Evolutionary conservation across 2,329 filamentous ascomycete genomes (phyloP), one percentile per base, ranked within the genome.

Genomic region (Stachybotrys elegans): DNA sequence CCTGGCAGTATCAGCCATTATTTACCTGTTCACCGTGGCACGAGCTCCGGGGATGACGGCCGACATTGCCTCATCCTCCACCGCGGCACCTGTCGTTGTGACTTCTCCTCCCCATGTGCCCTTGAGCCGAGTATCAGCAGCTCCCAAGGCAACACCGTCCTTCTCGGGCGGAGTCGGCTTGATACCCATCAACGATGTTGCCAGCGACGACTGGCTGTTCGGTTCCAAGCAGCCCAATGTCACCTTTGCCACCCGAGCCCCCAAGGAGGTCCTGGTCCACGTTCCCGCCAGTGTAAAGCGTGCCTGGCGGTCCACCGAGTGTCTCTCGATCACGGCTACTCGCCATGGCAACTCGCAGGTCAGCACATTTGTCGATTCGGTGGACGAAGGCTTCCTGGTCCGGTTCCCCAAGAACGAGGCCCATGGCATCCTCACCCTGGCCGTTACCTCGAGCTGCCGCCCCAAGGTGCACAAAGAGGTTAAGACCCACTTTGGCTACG

Each of bases 391-490:
- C 4, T 69, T 81, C 31, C 52, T 78, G 16, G 67, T 80, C 20
- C 69, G 75, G 46, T 68, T 83, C 22, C 66, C 72, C 4, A 66
- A 64, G 22, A 69, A 70, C 21, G 78, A 84, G 47, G 76, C 78
- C 6, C 64, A 79, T 48, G 81, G 81, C 23, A 59, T 78, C 29
- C 60, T 84, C 41, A 77, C 77, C 43, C 68, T 85, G 36, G 73
- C 75, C 3, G 70, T 85, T 27, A 67, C 74, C 43, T 80, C 80
- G 1, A 78, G 70, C 13, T 77, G 72, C 44, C 76, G 75, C 48
- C 81, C 81, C 20, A 77, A 72, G 58, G 70, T 83, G 49, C 78
- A 78, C 53, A 79, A 83, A 62, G 75, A 74, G 1, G 78, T 83
- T 57, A 71, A 73, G 31, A 63, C 84, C 22, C 74, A 82, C 57